Evolutionary conservation across 1,284 basidiomycete species (phyloP).

Genomic region (Neotropicomus parvogracilis): DNA sequence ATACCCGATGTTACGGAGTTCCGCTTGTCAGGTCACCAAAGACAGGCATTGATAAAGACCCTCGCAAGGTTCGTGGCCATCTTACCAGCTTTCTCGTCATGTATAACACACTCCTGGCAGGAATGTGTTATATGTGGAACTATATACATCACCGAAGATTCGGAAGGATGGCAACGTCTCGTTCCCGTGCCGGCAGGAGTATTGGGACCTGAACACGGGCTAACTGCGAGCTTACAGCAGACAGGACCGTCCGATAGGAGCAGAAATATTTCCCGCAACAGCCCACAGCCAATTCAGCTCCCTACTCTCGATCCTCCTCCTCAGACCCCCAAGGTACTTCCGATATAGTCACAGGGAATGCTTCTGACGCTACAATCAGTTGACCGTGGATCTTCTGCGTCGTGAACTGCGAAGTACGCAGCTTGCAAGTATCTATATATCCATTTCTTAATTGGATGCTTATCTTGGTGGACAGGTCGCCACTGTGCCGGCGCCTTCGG

Average conservation of each 20-base stretch:
- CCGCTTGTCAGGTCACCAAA: constrained; percentile 74
- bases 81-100: constrained; percentile 4
- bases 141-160: constrained; percentile 57
- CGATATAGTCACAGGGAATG: not conserved
- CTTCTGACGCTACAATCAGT: constrained; percentile 20
- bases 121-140: constrained; percentile 75
- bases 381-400: constrained; percentile 19
- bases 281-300: constrained; percentile 32
- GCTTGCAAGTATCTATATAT: constrained; percentile 8
- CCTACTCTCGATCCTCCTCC: constrained; percentile 31
- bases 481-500: constrained; percentile 13
- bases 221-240: constrained; percentile 7
- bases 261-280: constrained; percentile 16
- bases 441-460: not conserved
- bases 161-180: constrained; percentile 48
- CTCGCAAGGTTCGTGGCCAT: constrained; percentile 50
- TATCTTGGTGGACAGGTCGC: constrained; percentile 15
- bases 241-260: constrained; percentile 10
- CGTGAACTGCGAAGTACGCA: constrained; percentile 22
- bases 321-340: constrained; percentile 30
- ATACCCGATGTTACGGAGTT: constrained; percentile 61
- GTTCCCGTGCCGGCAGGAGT: constrained; percentile 31
- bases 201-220: constrained; percentile 6
- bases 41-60: constrained; percentile 53
- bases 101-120: constrained; percentile 36